Evolutionary conservation across 1,139 yeast species (phyloP).

Genomic region (Blastobotrys serpentis): DNA sequence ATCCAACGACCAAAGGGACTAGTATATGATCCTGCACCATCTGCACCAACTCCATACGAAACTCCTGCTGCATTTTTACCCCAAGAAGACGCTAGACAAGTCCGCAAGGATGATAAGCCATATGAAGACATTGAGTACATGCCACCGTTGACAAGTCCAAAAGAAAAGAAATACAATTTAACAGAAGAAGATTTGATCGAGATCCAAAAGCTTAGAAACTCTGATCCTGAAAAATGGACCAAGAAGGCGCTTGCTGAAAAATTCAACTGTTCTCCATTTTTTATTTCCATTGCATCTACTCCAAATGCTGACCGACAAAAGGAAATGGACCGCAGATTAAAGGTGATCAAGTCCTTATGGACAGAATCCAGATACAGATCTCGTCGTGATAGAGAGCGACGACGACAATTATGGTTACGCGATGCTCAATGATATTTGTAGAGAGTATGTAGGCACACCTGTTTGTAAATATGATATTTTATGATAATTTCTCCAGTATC

Average conservation of each 20-base stretch:
- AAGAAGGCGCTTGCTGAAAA: constrained; percentile 64
- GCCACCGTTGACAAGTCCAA: constrained; percentile 38
- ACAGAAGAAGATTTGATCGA: constrained; percentile 60
- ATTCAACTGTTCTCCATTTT: constrained; percentile 55
- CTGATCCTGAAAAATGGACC: constrained; percentile 66
- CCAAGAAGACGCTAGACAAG: constrained; percentile 55
- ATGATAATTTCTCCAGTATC: no score
- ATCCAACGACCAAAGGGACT: constrained; percentile 42
- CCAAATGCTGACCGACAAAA: constrained; percentile 41
- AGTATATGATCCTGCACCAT: constrained; percentile 44
- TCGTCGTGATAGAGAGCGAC: constrained; percentile 53
- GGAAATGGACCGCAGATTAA: constrained; percentile 48
- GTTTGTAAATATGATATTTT: constrained; percentile 12
- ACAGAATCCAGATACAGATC: constrained; percentile 46
- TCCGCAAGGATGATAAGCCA: constrained; percentile 31
- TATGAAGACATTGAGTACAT: constrained; percentile 33
- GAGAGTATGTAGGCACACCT: constrained; percentile 8
- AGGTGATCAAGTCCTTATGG: constrained; percentile 50
- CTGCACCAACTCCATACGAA: constrained; percentile 53
- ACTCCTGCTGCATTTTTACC: constrained; percentile 81
- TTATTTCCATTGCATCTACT: constrained; percentile 53
- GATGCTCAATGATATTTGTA: constrained; percentile 44
- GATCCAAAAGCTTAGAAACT: constrained; percentile 58
- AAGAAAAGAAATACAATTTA: constrained; percentile 56
- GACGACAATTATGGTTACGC: constrained; percentile 62